These are phyloP conservation scores for Tulasnella sp. DNA, from an alignment of 768 basidiomycete species.

Conservation along the genomic window DNA sequence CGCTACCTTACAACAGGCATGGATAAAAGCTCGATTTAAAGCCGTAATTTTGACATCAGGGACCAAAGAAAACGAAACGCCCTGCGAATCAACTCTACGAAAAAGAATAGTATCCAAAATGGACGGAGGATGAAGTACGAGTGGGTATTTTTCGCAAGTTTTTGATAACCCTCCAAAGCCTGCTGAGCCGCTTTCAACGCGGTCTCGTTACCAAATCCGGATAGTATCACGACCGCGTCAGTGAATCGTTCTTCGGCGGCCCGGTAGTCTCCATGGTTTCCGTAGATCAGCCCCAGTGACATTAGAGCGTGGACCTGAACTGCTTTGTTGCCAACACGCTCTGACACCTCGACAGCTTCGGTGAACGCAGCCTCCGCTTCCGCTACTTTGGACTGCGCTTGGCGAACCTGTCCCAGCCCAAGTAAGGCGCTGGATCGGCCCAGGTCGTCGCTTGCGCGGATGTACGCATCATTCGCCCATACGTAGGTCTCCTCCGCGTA, in stretches of 20 bases:
- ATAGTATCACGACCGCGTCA: background rate
- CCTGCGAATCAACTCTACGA: too few species aligned
- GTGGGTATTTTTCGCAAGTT: background rate
- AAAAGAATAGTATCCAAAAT: background rate
- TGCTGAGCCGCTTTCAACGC: background rate
- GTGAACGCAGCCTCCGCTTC: background rate
- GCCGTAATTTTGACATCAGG: too few species aligned
- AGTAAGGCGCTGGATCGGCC: background rate
- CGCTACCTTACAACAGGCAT: too few species aligned
- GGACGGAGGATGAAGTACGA: background rate
- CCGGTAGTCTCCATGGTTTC: background rate
- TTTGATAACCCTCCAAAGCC: background rate
- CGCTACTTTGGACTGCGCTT: background rate
- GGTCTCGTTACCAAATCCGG: background rate
- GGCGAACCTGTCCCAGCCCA: background rate
- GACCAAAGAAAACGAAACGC: too few species aligned
- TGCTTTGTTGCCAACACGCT: background rate
- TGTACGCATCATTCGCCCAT: background rate
- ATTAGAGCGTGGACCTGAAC: background rate
- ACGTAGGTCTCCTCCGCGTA: background rate
- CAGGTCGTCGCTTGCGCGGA: background rate
- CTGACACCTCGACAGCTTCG: background rate
- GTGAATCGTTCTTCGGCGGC: background rate
- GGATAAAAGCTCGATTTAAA: too few species aligned
- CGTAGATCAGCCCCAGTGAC: background rate